These are phyloP conservation scores for Sporothrix schenckii DNA, from an alignment of 2,329 filamentous ascomycete species.

Conservation along the genomic window DNA sequence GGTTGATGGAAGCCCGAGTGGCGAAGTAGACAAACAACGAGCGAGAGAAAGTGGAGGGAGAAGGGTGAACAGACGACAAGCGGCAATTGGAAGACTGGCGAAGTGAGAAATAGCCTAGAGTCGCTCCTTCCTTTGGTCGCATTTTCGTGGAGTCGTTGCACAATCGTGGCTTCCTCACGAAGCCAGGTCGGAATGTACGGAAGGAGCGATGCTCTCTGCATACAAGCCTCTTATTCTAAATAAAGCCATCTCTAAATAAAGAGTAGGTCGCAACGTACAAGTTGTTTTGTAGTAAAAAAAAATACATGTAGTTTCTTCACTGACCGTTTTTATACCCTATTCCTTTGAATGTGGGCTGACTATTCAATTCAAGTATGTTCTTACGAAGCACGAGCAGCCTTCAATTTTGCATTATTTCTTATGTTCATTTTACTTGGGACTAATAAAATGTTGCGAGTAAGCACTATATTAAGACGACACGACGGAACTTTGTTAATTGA, in stretches of 20 bases:
- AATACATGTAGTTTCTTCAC: no score
- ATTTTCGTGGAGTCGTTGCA: conserved; percentile 7
- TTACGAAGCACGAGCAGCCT: no score
- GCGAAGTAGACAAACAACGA: not conserved
- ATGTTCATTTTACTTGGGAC: no score
- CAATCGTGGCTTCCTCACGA: not conserved
- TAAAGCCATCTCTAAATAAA: not conserved
- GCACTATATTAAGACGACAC: no score
- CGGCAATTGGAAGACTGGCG: not conserved
- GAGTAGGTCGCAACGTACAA: not conserved
- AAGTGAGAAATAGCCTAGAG: not conserved
- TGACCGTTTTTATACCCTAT: no score
- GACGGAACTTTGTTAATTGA: no score
- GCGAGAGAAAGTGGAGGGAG: not conserved
- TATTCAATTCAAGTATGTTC: no score
- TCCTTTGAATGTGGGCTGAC: no score
- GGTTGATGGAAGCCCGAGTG: not conserved
- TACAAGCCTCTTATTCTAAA: not conserved
- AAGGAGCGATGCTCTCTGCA: not conserved
- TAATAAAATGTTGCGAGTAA: no score
- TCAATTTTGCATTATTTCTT: no score
- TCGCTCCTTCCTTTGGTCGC: conserved; percentile 4
- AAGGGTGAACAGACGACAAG: not conserved
- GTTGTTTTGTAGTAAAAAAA: not conserved
- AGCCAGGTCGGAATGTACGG: not conserved